These are phyloP conservation scores for Potentilla sterilis DNA, from an alignment of 306 rosid genomes.

Conservation along the genomic window DNA sequence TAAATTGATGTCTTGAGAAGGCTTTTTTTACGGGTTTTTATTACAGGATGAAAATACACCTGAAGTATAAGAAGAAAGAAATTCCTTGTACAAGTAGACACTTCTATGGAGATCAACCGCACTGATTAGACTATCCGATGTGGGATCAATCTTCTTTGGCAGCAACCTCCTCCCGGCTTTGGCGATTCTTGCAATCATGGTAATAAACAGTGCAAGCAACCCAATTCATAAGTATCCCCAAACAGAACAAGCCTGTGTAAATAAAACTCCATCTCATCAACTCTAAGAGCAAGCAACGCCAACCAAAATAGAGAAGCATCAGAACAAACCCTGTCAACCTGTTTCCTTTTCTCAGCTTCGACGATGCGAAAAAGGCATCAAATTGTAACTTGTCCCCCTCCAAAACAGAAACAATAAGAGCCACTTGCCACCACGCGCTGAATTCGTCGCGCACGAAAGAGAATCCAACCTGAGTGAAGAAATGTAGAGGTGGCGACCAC, in stretches of 20 bases:
- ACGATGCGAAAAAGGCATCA: slow-evolving; percentile 35
- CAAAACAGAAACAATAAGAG: slow-evolving; percentile 42
- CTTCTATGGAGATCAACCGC: too few species aligned
- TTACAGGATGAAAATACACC: too few species aligned
- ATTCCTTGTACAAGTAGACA: too few species aligned
- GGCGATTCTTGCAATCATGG: slow-evolving; percentile 46
- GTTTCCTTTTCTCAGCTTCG: slow-evolving; percentile 40
- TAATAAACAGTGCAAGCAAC: slow-evolving; percentile 45
- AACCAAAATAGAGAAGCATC: slow-evolving; percentile 43
- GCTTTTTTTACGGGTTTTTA: too few species aligned
- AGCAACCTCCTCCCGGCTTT: slow-evolving; percentile 14
- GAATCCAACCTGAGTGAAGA: background rate
- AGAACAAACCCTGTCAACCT: slow-evolving; percentile 40
- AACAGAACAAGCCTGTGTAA: slow-evolving; percentile 24
- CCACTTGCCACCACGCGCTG: slow-evolving; percentile 44
- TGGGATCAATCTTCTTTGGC: background rate
- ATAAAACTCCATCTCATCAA: slow-evolving; percentile 3
- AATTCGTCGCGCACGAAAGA: background rate
- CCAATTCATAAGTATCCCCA: slow-evolving; percentile 41
- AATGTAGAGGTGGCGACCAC: background rate
- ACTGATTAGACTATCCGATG: too few species aligned
- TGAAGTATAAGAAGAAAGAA: too few species aligned
- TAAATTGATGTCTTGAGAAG: too few species aligned
- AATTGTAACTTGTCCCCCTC: slow-evolving; percentile 31
- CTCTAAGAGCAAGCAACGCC: slow-evolving; percentile 23